Conservation (phyloP, 306 rosid genomes). For the Dalbergia cochinchinensis region DNA sequence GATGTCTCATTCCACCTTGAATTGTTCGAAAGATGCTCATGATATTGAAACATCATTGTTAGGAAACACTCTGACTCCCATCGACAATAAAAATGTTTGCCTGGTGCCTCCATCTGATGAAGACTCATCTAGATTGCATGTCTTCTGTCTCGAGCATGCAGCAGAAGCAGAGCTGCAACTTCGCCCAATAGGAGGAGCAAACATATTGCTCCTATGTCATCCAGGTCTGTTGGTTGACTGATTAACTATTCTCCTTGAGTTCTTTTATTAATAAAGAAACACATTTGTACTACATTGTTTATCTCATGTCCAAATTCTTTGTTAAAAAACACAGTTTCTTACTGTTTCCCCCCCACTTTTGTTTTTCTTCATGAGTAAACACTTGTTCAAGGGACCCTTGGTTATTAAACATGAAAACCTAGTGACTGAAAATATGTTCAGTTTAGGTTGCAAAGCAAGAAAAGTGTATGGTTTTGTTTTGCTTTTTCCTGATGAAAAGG, state of each 20-base stretch:
- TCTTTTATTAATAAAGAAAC: conserved; percentile 19
- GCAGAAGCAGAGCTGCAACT: conserved; percentile 90
- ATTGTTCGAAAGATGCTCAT: conserved; percentile 53
- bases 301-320: too few relatives aligned
- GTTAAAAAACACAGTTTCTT: too few relatives aligned
- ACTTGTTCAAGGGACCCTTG: too few relatives aligned
- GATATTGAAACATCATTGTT: conserved; percentile 60
- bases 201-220: conserved; percentile 88
- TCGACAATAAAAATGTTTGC: conserved; percentile 52
- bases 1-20: conserved; percentile 45
- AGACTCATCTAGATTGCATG: conserved; percentile 94
- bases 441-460: too few relatives aligned
- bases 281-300: conserved; percentile 31
- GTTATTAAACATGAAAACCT: too few relatives aligned
- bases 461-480: too few relatives aligned
- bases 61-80: conserved; percentile 47
- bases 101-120: conserved; percentile 67
- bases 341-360: too few relatives aligned
- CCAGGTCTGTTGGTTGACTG: conserved; percentile 73
- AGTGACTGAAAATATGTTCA: too few relatives aligned
- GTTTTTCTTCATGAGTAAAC: too few relatives aligned
- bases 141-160: conserved; percentile 98
- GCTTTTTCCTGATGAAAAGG: too few relatives aligned
- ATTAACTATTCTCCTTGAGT: conserved; percentile 15
- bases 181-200: conserved; percentile 86